A percentile compares a stretch with the other conserved stretches of the same genome.
These are phyloP conservation scores for Colletotrichum sp. DNA, from an alignment of 2,329 filamentous ascomycete species.

Conservation along the genomic window DNA sequence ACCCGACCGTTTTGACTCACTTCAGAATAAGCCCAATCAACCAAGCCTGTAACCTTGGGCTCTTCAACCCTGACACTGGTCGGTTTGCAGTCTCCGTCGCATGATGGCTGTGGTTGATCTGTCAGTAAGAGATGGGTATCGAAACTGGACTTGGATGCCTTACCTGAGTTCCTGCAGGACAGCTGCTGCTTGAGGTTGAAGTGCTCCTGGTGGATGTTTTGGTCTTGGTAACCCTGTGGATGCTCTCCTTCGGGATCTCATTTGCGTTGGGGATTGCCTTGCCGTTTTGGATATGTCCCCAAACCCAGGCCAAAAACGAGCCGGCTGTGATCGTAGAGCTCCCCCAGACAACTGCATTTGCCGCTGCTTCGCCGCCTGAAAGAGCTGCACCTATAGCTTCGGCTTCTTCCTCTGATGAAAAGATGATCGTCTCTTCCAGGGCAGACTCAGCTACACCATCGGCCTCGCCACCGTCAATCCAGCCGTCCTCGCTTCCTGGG, in stretches of 20 bases:
- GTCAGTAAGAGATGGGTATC: not conserved
- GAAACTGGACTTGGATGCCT: rapidly evolving
- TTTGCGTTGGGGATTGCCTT: not conserved
- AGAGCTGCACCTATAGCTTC: not conserved
- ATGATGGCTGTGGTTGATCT: not conserved
- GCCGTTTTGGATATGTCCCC: not conserved
- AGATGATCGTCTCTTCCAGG: not conserved
- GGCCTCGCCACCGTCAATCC: not conserved
- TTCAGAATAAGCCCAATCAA: not conserved
- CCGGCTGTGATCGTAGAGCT: not conserved
- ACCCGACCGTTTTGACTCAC: not conserved
- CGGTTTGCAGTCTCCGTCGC: not conserved
- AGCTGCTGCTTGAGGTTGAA: not conserved
- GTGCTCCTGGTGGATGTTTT: not conserved
- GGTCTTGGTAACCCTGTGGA: not conserved
- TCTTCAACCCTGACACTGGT: not conserved
- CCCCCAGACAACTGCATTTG: not conserved
- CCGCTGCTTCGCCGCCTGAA: not conserved
- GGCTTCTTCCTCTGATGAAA: not conserved
- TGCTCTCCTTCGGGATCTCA: not conserved
- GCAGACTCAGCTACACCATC: not conserved
- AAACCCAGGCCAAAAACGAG: not conserved
- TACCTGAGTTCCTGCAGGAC: not conserved
- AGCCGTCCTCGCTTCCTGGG: not conserved
- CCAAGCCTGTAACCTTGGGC: not conserved